Evolutionary conservation across 345 rosid genomes (phyloP).

Genomic region (Jatropha curcas): DNA sequence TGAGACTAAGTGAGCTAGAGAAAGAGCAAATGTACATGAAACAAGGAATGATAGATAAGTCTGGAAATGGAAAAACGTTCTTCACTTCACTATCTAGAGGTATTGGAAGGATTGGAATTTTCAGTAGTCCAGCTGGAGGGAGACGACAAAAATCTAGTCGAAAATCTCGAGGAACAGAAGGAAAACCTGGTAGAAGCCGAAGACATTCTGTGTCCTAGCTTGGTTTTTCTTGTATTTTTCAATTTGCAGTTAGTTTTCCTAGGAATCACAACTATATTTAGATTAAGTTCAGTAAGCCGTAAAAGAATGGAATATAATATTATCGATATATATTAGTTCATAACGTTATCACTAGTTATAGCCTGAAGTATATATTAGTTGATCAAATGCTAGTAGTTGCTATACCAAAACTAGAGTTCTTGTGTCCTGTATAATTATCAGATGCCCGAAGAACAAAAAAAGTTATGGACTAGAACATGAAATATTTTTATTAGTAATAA

Average conservation of each 20-base stretch:
- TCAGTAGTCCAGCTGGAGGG: conserved; percentile 47
- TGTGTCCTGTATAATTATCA: too few relatives aligned
- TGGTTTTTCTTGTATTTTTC: not conserved
- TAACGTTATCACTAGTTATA: too few relatives aligned
- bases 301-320: too few relatives aligned
- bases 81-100: conserved; percentile 77
- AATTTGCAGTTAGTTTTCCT: not conserved
- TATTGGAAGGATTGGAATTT: conserved; percentile 65
- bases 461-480: too few relatives aligned
- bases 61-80: conserved; percentile 66
- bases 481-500: too few relatives aligned
- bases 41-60: conserved; percentile 68
- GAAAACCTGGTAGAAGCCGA: conserved; percentile 52
- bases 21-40: conserved; percentile 66
- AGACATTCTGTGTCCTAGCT: conserved; percentile 52
- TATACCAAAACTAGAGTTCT: too few relatives aligned
- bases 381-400: too few relatives aligned
- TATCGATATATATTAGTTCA: too few relatives aligned
- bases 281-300: too few relatives aligned
- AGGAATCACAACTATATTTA: too few relatives aligned
- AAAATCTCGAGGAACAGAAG: conserved; percentile 52
- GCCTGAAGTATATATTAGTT: too few relatives aligned
- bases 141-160: conserved; percentile 53
- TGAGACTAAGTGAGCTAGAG: conserved; percentile 67
- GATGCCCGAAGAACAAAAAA: too few relatives aligned